phyloP scores from a whole-genome alignment of 1,284 basidiomycete genomes.

The Ustilago shanxiensis region DNA sequence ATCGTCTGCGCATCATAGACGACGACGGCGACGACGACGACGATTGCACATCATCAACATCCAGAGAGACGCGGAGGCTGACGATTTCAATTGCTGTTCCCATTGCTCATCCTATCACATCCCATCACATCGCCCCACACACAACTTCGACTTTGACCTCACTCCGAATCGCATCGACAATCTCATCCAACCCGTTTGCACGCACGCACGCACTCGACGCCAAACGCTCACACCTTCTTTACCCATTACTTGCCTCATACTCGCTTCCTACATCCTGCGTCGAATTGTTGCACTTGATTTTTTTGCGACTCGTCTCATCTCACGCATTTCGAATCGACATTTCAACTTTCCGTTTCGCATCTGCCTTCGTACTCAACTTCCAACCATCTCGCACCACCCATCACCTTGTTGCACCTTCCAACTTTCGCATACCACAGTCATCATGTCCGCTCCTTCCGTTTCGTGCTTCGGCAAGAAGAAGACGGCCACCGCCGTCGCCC shows the following conservation, averaged over 20 bases:
- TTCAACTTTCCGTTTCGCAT: not conserved
- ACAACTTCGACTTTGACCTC: not conserved
- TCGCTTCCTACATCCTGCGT: not conserved
- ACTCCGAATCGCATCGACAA: conserved; percentile 19
- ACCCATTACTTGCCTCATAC: no score
- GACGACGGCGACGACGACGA: no score
- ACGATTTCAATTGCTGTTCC: conserved; percentile 17
- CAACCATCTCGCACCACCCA: conserved; percentile 3
- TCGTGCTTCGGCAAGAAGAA: conserved; percentile 72
- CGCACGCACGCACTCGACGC: conserved; percentile 4
- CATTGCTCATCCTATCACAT: conserved; percentile 7
- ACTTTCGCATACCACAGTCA: conserved; percentile 35
- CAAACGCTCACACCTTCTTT: not conserved
- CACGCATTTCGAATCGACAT: conserved; percentile 6
- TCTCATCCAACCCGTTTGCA: conserved; percentile 13
- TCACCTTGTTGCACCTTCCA: not conserved
- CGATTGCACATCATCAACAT: no score
- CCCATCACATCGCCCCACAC: not conserved
- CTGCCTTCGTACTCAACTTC: no score
- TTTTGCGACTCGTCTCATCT: not conserved
- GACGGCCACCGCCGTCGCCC: conserved; percentile 69
- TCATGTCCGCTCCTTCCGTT: conserved; percentile 67
- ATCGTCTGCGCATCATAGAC: conserved; percentile 1
- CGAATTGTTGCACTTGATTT: not conserved
- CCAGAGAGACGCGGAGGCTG: conserved; percentile 22